Conservation (phyloP, 164 flowering plant species). For the Pachysandra terminalis region DNA sequence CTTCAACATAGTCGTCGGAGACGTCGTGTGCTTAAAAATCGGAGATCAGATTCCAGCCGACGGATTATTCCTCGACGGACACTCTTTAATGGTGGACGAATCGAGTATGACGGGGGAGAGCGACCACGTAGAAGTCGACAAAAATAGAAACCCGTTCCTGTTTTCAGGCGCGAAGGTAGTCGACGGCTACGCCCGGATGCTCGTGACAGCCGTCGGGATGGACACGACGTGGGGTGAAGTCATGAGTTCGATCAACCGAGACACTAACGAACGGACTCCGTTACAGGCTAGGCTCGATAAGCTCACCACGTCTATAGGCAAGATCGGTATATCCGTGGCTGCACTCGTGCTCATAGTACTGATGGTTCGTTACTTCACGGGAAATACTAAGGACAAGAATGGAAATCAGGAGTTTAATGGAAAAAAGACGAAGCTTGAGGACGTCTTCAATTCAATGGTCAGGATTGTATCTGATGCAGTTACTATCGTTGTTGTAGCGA, state of each 20-base stretch:
- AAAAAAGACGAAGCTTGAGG: constrained; percentile 27
- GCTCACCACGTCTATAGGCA: constrained; percentile 61
- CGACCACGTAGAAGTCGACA: constrained; percentile 50
- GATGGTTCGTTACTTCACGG: constrained; percentile 61
- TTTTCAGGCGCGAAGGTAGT: constrained; percentile 63
- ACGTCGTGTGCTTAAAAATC: constrained; percentile 47
- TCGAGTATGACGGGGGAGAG: constrained; percentile 80
- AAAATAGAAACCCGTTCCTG: constrained; percentile 42
- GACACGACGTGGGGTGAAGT: constrained; percentile 66
- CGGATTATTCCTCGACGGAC: constrained; percentile 56
- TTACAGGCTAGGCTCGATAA: constrained; percentile 54
- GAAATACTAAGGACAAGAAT: constrained; percentile 41
- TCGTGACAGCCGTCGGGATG: constrained; percentile 61
- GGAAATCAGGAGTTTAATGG: constrained; percentile 40
- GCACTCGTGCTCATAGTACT: constrained; percentile 54
- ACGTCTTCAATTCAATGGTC: constrained; percentile 45
- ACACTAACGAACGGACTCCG: constrained; percentile 48
- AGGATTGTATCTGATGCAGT: constrained; percentile 57
- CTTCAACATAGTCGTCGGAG: constrained; percentile 65
- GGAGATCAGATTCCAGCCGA: constrained; percentile 80
- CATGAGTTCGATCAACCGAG: constrained; percentile 54
- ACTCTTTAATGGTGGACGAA: constrained; percentile 61
- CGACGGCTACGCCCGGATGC: constrained; percentile 61
- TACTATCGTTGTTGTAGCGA: constrained; percentile 76
- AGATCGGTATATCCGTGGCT: constrained; percentile 70